Evolutionary conservation across 257 asterid species (phyloP), one percentile per base, ranked within the genome.

Genomic region (Ballota nigra): DNA sequence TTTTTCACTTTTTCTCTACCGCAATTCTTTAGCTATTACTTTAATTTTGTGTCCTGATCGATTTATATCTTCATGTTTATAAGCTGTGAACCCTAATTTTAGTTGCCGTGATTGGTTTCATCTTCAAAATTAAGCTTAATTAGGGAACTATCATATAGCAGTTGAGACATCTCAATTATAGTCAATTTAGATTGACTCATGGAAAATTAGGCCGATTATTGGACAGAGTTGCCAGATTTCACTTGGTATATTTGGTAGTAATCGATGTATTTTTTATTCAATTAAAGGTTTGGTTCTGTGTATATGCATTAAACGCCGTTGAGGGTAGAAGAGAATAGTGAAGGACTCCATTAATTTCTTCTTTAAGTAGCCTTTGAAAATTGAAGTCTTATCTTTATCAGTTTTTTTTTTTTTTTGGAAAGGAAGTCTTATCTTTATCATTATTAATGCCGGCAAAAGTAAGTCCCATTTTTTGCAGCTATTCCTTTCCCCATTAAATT

Each of bases 401-500:
- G n/a, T n/a, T n/a, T n/a, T n/a, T n/a, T n/a, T n/a, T n/a, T n/a
- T n/a, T n/a, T n/a, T n/a, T n/a, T n/a, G n/a, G n/a, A n/a, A n/a
- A n/a, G n/a, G n/a, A n/a, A n/a, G 33, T 28, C 2, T 6, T 29
- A 29, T 29, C 3, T 29, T 29, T 29, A 29, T 29, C 34, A 22
- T 23, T 9, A 49, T 29, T 28, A 41, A 23, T 72, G 63, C 57
- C 34, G 28, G 66, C 71, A 63, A 52, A 55, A 28, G 53, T 55
- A 22, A 28, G 64, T 6, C 22, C 4, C 22, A 12, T 26, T 58
- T 58, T 4, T 31, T 58, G 64, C 16, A 29, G 63, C 38, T 24
- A 31, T 58, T 36, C 6, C 41, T 58, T 28, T 58, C 9, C 26
- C 0, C 61, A 53, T 53, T 19, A 8, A 18, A 31, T 51, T 9